A percentile compares a stretch with the other conserved stretches of the same genome.
Conservation (phyloP, 2,329 filamentous ascomycete genomes). For the Beauveria asiatica region DNA sequence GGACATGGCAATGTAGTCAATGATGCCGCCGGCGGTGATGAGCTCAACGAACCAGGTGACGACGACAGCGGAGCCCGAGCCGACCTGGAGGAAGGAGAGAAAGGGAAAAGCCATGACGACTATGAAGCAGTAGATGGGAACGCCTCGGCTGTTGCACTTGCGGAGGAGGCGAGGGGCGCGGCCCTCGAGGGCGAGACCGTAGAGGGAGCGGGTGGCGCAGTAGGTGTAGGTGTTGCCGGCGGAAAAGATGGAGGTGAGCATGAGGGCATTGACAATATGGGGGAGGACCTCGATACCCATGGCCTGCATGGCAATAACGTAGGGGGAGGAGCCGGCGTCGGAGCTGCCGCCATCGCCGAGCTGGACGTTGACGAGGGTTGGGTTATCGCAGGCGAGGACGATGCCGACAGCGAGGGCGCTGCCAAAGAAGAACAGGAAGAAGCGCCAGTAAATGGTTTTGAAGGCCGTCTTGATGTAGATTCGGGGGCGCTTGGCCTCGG, state of each 20-base stretch:
- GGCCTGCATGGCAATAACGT: slow-evolving; percentile 54
- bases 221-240: slow-evolving; percentile 45
- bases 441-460: slow-evolving; percentile 65
- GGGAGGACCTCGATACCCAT: slow-evolving; percentile 44
- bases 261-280: slow-evolving; percentile 47
- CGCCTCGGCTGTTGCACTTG: slow-evolving; percentile 51
- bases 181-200: slow-evolving; percentile 41
- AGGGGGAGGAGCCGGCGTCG: slow-evolving; percentile 50
- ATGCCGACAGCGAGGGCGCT: slow-evolving; percentile 60
- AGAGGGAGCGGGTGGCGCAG: slow-evolving; percentile 41
- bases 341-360: slow-evolving; percentile 24
- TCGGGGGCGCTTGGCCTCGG: slow-evolving; percentile 57
- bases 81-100: slow-evolving; percentile 44
- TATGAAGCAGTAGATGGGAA: slow-evolving; percentile 50
- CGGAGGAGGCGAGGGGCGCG: slow-evolving; percentile 44
- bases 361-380: slow-evolving; percentile 43
- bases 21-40: slow-evolving; percentile 49
- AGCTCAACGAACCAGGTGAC: slow-evolving; percentile 48
- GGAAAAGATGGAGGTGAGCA: slow-evolving; percentile 35
- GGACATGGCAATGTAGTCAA: slow-evolving; percentile 52
- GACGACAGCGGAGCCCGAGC: slow-evolving; percentile 38
- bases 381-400: slow-evolving; percentile 56
- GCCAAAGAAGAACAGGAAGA: slow-evolving; percentile 63
- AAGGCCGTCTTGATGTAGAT: slow-evolving; percentile 58
- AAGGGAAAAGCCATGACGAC: slow-evolving; percentile 46